Conservation (phyloP, 768 basidiomycete genomes). For the Suillus weaverae region DNA sequence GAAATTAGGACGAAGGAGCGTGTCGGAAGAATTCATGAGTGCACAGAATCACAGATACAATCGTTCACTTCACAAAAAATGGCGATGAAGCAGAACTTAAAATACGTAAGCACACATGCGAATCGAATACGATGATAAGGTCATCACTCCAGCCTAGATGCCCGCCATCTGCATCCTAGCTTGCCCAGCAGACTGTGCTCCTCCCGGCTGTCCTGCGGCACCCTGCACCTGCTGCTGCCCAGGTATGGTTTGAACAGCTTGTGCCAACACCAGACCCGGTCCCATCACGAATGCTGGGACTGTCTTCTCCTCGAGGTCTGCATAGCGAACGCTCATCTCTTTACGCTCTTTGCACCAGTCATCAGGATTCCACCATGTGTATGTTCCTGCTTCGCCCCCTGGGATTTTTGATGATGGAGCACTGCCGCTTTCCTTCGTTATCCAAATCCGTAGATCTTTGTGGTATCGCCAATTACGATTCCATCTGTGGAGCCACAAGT, state of each 20-base stretch:
- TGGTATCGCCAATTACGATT: constrained; percentile 96
- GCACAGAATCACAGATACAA: constrained; percentile 32
- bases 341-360: constrained; percentile 77
- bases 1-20: constrained; percentile 18
- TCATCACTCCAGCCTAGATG: constrained; percentile 26
- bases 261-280: constrained; percentile 45
- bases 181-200: constrained; percentile 27
- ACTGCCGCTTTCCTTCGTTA: constrained; percentile 87
- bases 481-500: constrained; percentile 51
- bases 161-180: constrained; percentile 37
- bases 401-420: constrained; percentile 73
- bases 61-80: constrained; percentile 35
- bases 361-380: constrained; percentile 88
- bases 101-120: constrained; percentile 20
- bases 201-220: constrained; percentile 28
- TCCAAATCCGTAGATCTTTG: constrained; percentile 80
- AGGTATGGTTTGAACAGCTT: constrained; percentile 31
- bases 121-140: constrained; percentile 13
- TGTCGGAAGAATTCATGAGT: constrained; percentile 28
- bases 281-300: constrained; percentile 59
- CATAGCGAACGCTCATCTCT: constrained; percentile 73
- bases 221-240: constrained; percentile 41
- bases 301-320: constrained; percentile 75
- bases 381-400: constrained; percentile 83
- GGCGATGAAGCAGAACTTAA: constrained; percentile 22